Evolutionary conservation across 1,284 basidiomycete genomes (phyloP).

Genomic region (Laetiporus sulphureus): DNA sequence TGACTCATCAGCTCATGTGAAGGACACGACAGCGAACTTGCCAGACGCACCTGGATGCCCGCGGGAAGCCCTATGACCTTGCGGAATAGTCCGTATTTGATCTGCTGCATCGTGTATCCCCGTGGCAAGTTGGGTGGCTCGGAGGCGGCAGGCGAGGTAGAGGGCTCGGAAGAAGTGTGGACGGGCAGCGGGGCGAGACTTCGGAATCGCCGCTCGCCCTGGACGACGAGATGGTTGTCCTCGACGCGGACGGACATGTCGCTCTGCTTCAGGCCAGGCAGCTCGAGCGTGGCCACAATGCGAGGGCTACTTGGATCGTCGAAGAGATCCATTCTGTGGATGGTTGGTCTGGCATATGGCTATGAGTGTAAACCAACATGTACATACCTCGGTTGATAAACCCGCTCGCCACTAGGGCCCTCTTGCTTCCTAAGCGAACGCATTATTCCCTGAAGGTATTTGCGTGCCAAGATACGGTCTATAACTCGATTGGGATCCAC

Average conservation of each 20-base stretch:
- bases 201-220: slow-evolving; percentile 33
- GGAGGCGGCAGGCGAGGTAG: slow-evolving; percentile 3
- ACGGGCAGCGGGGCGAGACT: slow-evolving; percentile 13
- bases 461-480: slow-evolving; percentile 8
- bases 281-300: slow-evolving; percentile 43
- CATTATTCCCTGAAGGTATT: slow-evolving; percentile 3
- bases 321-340: slow-evolving; percentile 43
- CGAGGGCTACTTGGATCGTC: slow-evolving; percentile 37
- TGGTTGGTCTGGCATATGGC: background rate
- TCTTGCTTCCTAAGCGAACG: too few species aligned
- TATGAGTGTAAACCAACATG: background rate
- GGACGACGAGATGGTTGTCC: slow-evolving; percentile 36
- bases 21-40: background rate
- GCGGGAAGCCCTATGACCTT: slow-evolving; percentile 38
- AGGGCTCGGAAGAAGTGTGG: slow-evolving; percentile 6
- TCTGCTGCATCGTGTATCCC: slow-evolving; percentile 33
- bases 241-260: slow-evolving; percentile 40
- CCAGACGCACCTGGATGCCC: slow-evolving; percentile 36
- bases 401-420: too few species aligned
- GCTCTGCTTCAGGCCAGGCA: slow-evolving; percentile 47
- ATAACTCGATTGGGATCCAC: slow-evolving; percentile 1
- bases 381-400: slow-evolving; percentile 6
- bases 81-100: slow-evolving; percentile 47
- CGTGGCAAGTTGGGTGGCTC: slow-evolving; percentile 6
- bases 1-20: slow-evolving; percentile 3